Evolutionary conservation across 495 filamentous ascomycete species (phyloP), one percentile per base, ranked within the genome.

Genomic region (Aspergillus sparsus): DNA sequence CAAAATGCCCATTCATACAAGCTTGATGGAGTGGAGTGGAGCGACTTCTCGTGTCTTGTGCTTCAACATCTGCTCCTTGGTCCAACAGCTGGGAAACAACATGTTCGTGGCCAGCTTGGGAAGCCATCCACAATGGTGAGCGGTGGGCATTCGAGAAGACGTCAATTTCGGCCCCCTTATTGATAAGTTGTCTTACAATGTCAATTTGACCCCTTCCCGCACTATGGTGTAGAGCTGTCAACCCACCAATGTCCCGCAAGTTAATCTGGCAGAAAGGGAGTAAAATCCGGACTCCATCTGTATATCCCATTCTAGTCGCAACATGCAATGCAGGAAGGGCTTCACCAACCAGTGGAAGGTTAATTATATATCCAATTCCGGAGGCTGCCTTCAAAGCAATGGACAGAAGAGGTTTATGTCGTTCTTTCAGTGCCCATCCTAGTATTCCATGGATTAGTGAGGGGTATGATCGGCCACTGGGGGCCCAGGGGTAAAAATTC

Each of bases 361-460:
- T 36, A 37, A 57, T 62, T 41, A 65, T 46, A 42, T 10, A 21
- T 13, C 36, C 33, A 15, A 63, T 33, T 10, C 35, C 10, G 6
- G 10, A 12, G 11, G 39, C 33, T 12, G 39, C 21, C 7, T 33
- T 44, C 9, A 62, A 7, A 15, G 36, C 65, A 53, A 66, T 53
- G 5, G 33, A 27, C 3, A 70, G 53, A 21, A 70, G 60, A 10
- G 65, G 62, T 31, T 13, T 10, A 59, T 68, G 65, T 33, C 50
- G 51, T 37, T 68, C 62, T 13, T 53, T 68, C 2, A 70, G 57
- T 37, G 65, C 62, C 62, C 62, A 70, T 49, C 65, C 62, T 37
- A 71, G 62, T 10, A 71, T 62, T n/a, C 53, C 55, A 63, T 69
- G 68, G 6, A 68, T 13, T 45, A 52, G 64, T 3, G 66, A 71